These are phyloP conservation scores for Termitomyces sp. DNA, from an alignment of 768 basidiomycete species.

Conservation along the genomic window DNA sequence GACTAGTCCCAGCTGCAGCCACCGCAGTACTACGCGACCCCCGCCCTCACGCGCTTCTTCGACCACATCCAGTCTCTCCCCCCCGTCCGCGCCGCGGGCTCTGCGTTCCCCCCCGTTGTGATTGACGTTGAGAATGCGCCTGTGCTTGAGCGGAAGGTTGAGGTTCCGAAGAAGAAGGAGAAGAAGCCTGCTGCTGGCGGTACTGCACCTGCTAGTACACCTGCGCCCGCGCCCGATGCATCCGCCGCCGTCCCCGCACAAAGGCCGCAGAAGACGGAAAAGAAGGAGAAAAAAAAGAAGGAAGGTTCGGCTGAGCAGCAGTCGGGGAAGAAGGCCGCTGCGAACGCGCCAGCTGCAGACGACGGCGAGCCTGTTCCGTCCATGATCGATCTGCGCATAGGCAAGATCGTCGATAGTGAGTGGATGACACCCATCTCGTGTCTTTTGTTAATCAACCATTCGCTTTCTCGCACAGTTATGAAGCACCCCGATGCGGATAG, in stretches of 20 bases:
- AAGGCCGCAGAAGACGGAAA: constrained; percentile 58
- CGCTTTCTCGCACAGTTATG: too few relatives aligned
- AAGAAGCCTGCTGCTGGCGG: constrained; percentile 37
- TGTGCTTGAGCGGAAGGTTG: constrained; percentile 62
- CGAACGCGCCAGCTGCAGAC: constrained; percentile 49
- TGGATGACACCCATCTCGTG: not conserved
- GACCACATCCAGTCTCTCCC: constrained; percentile 83
- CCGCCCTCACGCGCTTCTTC: constrained; percentile 89
- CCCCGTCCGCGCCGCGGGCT: constrained; percentile 53
- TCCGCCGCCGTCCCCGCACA: constrained; percentile 19
- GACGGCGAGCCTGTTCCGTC: constrained; percentile 83
- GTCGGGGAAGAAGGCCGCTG: constrained; percentile 22
- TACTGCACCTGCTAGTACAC: constrained; percentile 22
- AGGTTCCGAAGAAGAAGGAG: constrained; percentile 74
- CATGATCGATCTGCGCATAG: constrained; percentile 96
- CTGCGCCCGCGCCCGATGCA: constrained; percentile 2
- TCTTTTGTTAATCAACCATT: too few relatives aligned
- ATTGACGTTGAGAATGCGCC: constrained; percentile 80
- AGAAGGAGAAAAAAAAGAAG: constrained; percentile 39
- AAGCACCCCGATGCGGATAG: constrained; percentile 97
- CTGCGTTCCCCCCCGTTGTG: constrained; percentile 41
- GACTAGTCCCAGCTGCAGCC: constrained; percentile 63
- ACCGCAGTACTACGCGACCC: constrained; percentile 70
- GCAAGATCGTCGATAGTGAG: constrained; percentile 86
- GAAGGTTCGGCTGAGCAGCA: constrained; percentile 21